These are phyloP conservation scores for Leccinellum rugosiceps DNA, from an alignment of 768 basidiomycete species.

Conservation along the genomic window DNA sequence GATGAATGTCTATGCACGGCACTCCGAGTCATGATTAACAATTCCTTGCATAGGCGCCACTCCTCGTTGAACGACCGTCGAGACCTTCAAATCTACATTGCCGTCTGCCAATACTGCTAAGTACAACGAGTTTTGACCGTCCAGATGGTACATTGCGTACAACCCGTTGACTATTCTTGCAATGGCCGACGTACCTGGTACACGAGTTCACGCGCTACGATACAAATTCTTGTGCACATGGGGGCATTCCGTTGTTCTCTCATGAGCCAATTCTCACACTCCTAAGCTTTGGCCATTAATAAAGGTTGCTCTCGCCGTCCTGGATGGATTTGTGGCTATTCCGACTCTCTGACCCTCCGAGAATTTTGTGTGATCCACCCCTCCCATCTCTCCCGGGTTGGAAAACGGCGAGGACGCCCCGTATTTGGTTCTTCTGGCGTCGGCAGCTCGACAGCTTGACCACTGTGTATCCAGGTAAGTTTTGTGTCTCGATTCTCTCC, in stretches of 20 bases:
- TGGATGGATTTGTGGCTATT: not conserved
- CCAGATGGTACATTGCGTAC: not conserved
- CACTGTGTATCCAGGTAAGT: constrained; percentile 1
- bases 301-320: constrained; percentile 1
- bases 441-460: not conserved
- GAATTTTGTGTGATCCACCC: not conserved
- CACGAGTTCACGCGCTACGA: constrained; percentile 8
- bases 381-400: not conserved
- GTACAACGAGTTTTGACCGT: not conserved
- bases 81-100: not conserved
- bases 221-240: constrained; percentile 6
- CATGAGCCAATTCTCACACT: not conserved
- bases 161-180: not conserved
- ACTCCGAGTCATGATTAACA: too few relatives aligned
- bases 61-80: not conserved
- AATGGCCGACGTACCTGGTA: not conserved
- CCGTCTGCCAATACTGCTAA: not conserved
- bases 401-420: not conserved
- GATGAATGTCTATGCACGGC: not conserved
- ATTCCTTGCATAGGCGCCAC: not conserved
- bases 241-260: constrained; percentile 10
- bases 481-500: not conserved
- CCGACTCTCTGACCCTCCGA: not conserved
- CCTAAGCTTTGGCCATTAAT: constrained; percentile 3
- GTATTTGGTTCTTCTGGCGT: not conserved